Conservation (phyloP, 2,329 filamentous ascomycete genomes). For the Fusarium burgessii region DNA sequence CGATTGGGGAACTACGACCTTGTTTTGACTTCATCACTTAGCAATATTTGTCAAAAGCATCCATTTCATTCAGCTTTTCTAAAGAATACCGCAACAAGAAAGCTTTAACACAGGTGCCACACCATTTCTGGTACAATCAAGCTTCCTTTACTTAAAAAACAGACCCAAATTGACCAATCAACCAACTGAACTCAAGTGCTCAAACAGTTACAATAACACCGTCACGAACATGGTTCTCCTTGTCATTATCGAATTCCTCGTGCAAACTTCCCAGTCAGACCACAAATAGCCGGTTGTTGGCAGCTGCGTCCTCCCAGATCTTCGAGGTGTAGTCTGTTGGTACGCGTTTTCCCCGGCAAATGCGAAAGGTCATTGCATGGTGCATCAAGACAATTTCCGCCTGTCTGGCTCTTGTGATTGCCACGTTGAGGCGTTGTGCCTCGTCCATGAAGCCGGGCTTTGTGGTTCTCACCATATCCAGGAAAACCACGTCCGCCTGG, state of each 20-base stretch:
- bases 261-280: conserved; percentile 9
- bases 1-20: conserved; percentile 8
- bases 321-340: conserved; percentile 45
- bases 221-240: not conserved
- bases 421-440: conserved; percentile 59
- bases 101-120: not conserved
- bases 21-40: conserved; percentile 32
- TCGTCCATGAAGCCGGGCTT: conserved; percentile 58
- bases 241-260: not conserved
- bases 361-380: conserved; percentile 48
- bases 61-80: conserved; percentile 11
- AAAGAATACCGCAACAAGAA: not conserved
- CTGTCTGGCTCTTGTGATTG: conserved; percentile 58
- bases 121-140: not conserved
- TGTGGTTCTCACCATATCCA: conserved; percentile 59
- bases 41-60: not conserved
- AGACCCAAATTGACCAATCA: conserved; percentile 21
- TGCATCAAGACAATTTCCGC: conserved; percentile 62
- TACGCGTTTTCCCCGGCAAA: conserved; percentile 10
- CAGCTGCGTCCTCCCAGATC: conserved; percentile 50
- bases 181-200: conserved; percentile 10
- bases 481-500: conserved; percentile 61
- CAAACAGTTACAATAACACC: not conserved
- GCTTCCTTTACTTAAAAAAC: conserved; percentile 1
- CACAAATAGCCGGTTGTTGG: conserved; percentile 39